Conservation (phyloP, 1,284 basidiomycete genomes). For the Rhodotorula sp. region DNA sequence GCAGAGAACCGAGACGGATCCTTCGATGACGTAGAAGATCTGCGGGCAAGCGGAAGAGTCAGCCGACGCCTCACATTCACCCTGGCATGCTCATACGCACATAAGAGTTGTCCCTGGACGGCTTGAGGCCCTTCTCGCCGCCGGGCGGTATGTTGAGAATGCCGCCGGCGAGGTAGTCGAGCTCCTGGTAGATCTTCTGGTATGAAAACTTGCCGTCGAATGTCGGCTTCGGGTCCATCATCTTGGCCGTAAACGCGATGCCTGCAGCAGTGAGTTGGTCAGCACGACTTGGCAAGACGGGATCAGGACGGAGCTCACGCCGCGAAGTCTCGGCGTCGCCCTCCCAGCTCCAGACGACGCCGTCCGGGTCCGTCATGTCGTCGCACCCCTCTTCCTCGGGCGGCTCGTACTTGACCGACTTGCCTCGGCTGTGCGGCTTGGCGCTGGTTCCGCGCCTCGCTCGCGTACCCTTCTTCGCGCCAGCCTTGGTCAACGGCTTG, state of each 20-base stretch:
- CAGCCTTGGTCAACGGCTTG: constrained; percentile 42
- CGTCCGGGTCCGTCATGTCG: constrained; percentile 66
- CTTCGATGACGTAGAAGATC: constrained; percentile 85
- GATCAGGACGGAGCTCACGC: constrained; percentile 58
- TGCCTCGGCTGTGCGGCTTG: constrained; percentile 47
- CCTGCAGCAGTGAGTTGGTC: constrained; percentile 53
- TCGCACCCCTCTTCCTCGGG: constrained; percentile 80
- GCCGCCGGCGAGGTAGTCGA: constrained; percentile 85
- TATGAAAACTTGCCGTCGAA: constrained; percentile 67
- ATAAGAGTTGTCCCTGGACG: constrained; percentile 90
- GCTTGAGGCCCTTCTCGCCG: constrained; percentile 79
- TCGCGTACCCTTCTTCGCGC: constrained; percentile 42
- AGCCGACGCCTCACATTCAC: background rate
- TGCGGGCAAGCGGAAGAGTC: constrained; percentile 48
- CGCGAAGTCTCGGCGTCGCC: constrained; percentile 62
- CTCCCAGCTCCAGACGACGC: constrained; percentile 68
- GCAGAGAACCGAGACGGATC: constrained; percentile 79
- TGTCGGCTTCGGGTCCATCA: constrained; percentile 48
- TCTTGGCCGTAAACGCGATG: constrained; percentile 64
- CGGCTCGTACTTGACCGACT: constrained; percentile 34
- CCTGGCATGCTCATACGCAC: constrained; percentile 57
- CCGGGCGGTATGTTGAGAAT: constrained; percentile 75
- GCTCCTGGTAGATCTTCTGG: constrained; percentile 93
- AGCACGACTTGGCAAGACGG: background rate
- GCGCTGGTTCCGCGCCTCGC: constrained; percentile 47